A percentile compares a stretch with the other conserved stretches of the same genome.
Conservation (phyloP, 768 basidiomycete genomes). For the Sutorius australiensis region DNA sequence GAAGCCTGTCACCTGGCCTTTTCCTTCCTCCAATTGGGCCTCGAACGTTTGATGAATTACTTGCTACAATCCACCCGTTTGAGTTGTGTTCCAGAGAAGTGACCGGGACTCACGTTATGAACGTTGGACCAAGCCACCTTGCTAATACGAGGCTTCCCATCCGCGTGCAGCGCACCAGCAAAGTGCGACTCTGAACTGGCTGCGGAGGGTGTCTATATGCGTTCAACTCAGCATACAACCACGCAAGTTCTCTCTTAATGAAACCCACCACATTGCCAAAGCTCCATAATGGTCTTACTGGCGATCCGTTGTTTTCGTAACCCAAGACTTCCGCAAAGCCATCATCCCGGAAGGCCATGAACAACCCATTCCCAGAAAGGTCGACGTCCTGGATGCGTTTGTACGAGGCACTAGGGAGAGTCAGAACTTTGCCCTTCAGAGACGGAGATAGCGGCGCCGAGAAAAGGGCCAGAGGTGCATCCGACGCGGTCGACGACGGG, state of each 20-base stretch:
- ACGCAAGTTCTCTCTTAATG: background rate
- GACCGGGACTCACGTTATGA: conserved; percentile 43
- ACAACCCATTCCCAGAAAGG: conserved; percentile 49
- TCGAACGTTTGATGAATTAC: conserved; percentile 52
- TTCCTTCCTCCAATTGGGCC: conserved; percentile 42
- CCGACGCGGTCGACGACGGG: conserved; percentile 10
- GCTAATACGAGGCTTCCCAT: conserved; percentile 52
- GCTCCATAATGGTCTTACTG: conserved; percentile 45
- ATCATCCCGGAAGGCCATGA: conserved; percentile 56
- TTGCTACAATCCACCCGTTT: conserved; percentile 37
- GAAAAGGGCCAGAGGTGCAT: conserved; percentile 17
- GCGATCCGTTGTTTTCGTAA: conserved; percentile 38
- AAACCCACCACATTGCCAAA: conserved; percentile 51
- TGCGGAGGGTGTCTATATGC: conserved; percentile 38
- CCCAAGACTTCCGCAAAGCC: conserved; percentile 56
- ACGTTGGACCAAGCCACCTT: conserved; percentile 66
- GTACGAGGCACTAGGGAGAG: conserved; percentile 45
- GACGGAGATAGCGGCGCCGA: conserved; percentile 46
- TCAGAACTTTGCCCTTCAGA: conserved; percentile 45
- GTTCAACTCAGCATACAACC: background rate
- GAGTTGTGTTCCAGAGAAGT: background rate
- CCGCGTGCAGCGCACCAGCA: conserved; percentile 49
- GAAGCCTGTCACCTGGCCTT: conserved; percentile 47
- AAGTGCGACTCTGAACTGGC: conserved; percentile 50
- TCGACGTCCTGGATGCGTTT: conserved; percentile 58